Evolutionary conservation across 495 filamentous ascomycete genomes (phyloP).

Genomic region (Rhypophila decipiens): DNA sequence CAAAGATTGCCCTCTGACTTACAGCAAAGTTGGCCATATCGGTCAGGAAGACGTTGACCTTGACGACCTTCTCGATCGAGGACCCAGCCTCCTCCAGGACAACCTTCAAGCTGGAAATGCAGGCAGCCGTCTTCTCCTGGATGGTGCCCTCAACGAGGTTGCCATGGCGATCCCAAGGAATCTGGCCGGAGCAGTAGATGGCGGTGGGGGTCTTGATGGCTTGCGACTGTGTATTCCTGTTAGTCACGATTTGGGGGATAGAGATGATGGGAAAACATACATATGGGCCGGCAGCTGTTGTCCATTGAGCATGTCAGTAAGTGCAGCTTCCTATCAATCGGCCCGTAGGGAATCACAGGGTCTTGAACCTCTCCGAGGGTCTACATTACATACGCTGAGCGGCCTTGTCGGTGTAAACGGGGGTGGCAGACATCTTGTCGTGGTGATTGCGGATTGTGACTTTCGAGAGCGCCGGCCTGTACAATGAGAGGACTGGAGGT

Average conservation of each 20-base stretch:
- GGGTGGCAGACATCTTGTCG: constrained; percentile 37
- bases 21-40: constrained; percentile 73
- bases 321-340: neutral
- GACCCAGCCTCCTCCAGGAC: constrained; percentile 74
- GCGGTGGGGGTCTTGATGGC: constrained; percentile 74
- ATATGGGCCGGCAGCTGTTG: constrained; percentile 49
- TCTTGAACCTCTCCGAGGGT: neutral
- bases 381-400: constrained; percentile 42
- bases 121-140: constrained; percentile 65
- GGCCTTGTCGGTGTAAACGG: constrained; percentile 47
- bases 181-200: constrained; percentile 91
- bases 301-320: constrained; percentile 10
- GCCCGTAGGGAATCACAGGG: neutral
- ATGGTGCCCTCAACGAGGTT: constrained; percentile 72
- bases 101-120: constrained; percentile 71
- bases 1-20: too few species aligned
- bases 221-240: constrained; percentile 58
- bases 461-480: neutral
- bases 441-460: too few species aligned
- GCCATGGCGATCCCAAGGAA: constrained; percentile 71
- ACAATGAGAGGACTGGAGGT: neutral
- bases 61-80: constrained; percentile 67
- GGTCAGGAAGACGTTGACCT: constrained; percentile 76
- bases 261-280: constrained; percentile 28
- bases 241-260: neutral